These are phyloP conservation scores for Phytophthora cactorum DNA, from an alignment of 352 stramenopile genomes.

Conservation along the genomic window DNA sequence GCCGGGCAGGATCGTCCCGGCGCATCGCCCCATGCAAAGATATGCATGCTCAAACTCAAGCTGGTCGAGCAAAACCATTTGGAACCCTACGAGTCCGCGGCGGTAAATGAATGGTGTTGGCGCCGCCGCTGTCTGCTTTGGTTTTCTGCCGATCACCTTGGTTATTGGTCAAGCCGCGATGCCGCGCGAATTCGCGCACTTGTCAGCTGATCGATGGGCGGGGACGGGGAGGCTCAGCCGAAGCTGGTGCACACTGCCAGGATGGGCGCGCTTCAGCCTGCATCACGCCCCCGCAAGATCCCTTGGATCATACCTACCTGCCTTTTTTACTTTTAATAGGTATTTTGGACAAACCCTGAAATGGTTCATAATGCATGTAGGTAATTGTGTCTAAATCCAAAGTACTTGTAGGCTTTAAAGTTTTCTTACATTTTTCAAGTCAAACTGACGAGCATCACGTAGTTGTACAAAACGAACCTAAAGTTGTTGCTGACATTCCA, in stretches of 20 bases:
- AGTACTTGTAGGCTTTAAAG: too few species aligned
- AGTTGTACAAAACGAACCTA: too few species aligned
- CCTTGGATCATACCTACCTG: background rate
- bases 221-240: slow-evolving; percentile 24
- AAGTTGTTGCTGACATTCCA: too few species aligned
- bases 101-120: slow-evolving; percentile 8
- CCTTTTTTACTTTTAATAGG: too few species aligned
- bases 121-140: background rate
- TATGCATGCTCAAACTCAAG: slow-evolving; percentile 8
- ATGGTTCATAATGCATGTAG: too few species aligned
- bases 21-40: slow-evolving; percentile 22
- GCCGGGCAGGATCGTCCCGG: background rate
- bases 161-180: background rate
- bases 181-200: slow-evolving; percentile 14
- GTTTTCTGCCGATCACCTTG: slow-evolving; percentile 5
- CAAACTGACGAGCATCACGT: too few species aligned
- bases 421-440: too few species aligned
- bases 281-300: slow-evolving; percentile 11
- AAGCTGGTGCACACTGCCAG: slow-evolving; percentile 18
- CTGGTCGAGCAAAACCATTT: slow-evolving; percentile 4
- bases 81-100: background rate
- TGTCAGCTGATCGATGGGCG: slow-evolving; percentile 27
- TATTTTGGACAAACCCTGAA: too few species aligned
- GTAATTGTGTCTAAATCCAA: too few species aligned
- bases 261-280: slow-evolving; percentile 15